These are phyloP conservation scores for Skeletonema tropicum DNA, from an alignment of 108 stramenopile species.

Conservation along the genomic window DNA sequence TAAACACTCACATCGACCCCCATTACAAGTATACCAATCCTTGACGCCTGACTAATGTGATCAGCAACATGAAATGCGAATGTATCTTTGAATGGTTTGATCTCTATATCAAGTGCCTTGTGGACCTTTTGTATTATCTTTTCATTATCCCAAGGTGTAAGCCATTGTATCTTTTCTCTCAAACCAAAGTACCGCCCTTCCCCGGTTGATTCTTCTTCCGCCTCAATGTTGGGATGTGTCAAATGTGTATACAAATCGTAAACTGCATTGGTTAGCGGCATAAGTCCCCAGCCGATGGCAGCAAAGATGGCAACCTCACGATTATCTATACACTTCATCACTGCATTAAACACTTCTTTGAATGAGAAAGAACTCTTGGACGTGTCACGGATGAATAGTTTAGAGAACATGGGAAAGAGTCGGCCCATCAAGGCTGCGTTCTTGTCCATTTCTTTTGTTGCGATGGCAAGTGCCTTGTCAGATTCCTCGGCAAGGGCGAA, in stretches of 20 bases:
- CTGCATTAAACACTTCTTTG: constrained; percentile 19
- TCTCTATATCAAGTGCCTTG: background rate
- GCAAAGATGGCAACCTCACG: constrained; percentile 36
- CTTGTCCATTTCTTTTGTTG: constrained; percentile 2
- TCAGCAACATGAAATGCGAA: constrained; percentile 33
- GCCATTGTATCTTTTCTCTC: constrained; percentile 12
- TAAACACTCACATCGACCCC: constrained; percentile 11
- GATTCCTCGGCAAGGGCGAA: background rate
- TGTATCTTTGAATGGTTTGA: constrained; percentile 22
- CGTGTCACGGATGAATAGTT: background rate
- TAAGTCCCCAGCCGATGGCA: constrained; percentile 34
- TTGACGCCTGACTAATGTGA: constrained; percentile 48
- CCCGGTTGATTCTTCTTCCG: background rate
- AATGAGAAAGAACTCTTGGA: constrained; percentile 4
- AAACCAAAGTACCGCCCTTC: background rate
- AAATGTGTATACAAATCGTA: constrained; percentile 30
- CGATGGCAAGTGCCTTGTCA: background rate
- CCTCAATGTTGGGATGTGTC: background rate
- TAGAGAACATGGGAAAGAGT: constrained; percentile 12
- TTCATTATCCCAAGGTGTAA: constrained; percentile 47
- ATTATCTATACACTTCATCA: constrained; percentile 20
- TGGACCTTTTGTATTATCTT: constrained; percentile 2
- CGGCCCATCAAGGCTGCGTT: constrained; percentile 7
- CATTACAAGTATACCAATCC: constrained; percentile 25
- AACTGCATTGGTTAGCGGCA: constrained; percentile 9